Percentiles rank a stretch among this genome's conserved stretches.
phyloP scores from a whole-genome alignment of 2,329 filamentous ascomycete species.

The Xylaria digitata region DNA sequence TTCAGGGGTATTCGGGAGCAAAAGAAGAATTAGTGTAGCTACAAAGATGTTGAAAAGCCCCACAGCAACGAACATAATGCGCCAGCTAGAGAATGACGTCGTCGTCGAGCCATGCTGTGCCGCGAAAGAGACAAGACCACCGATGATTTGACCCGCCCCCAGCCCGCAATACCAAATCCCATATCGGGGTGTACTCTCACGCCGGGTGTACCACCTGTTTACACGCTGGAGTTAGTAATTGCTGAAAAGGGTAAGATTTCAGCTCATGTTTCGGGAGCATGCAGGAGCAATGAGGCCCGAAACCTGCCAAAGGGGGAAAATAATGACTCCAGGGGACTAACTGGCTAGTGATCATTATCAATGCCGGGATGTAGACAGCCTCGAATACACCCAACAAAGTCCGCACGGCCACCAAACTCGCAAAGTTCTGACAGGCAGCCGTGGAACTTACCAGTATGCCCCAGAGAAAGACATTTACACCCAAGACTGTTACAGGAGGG shows the following conservation, averaged over 20 bases:
- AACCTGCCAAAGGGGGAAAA: too few relatives aligned
- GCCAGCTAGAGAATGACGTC: constrained; percentile 55
- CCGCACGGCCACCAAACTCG: constrained; percentile 71
- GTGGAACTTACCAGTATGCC: constrained; percentile 71
- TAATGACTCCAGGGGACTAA: too few relatives aligned
- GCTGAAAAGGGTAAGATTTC: too few relatives aligned
- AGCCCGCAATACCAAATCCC: constrained; percentile 74
- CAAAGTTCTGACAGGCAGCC: constrained; percentile 69
- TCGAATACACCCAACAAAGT: constrained; percentile 78
- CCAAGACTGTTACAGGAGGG: constrained; percentile 71
- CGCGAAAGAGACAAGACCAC: constrained; percentile 61
- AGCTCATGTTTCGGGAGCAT: too few relatives aligned
- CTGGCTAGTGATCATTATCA: constrained; percentile 74
- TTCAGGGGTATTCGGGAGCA: constrained; percentile 63
- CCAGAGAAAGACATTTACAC: constrained; percentile 68
- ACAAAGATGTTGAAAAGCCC: constrained; percentile 59
- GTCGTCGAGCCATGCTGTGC: constrained; percentile 62
- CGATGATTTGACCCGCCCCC: constrained; percentile 66
- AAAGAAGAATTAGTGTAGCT: constrained; percentile 54
- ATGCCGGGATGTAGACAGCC: constrained; percentile 74
- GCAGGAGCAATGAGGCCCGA: too few relatives aligned
- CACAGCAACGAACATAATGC: constrained; percentile 63
- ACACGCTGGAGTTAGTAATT: too few relatives aligned
- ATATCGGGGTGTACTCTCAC: constrained; percentile 71
- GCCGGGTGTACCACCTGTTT: constrained; percentile 81